Evolutionary conservation across 257 asterid species (phyloP).

Genomic region (Leonotis leonurus): DNA sequence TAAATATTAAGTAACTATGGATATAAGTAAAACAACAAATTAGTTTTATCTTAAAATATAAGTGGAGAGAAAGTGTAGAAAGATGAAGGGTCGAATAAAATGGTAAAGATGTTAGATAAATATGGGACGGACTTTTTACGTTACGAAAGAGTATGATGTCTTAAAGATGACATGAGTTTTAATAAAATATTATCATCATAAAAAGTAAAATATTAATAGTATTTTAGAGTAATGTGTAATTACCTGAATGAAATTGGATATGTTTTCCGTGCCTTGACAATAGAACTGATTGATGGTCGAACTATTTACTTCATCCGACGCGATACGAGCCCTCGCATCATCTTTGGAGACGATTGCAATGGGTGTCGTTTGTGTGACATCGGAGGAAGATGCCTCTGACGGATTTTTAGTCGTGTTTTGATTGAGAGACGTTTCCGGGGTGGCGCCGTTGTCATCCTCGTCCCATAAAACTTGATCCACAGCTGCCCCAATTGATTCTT

Average conservation of each 20-base stretch:
- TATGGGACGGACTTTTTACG: too few species aligned
- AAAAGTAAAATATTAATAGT: not conserved
- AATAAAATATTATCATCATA: too few species aligned
- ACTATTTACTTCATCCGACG: slow-evolving; percentile 42
- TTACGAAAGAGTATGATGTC: too few species aligned
- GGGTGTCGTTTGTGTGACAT: slow-evolving; percentile 35
- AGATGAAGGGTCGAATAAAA: too few species aligned
- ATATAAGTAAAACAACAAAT: too few species aligned
- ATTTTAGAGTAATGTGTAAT: not conserved
- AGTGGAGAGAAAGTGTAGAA: too few species aligned
- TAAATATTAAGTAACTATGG: too few species aligned
- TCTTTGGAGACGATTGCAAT: slow-evolving; percentile 12
- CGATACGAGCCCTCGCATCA: slow-evolving; percentile 22
- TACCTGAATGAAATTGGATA: slow-evolving; percentile 43
- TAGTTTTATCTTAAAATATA: too few species aligned
- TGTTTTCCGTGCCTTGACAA: slow-evolving; percentile 16
- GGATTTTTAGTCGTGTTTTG: slow-evolving; percentile 17
- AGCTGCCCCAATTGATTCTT: slow-evolving; percentile 10
- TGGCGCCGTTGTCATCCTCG: slow-evolving; percentile 23
- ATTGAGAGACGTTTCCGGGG: slow-evolving; percentile 35
- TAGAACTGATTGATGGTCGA: slow-evolving; percentile 26
- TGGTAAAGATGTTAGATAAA: too few species aligned
- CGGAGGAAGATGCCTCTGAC: slow-evolving; percentile 40
- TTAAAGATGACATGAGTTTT: too few species aligned
- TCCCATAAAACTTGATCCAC: slow-evolving; percentile 31